Percentiles rank a stretch among this genome's conserved stretches.
Evolutionary conservation across 176 grass and related monocot genomes (phyloP).

Genomic region (Sorghum bicolor): Sorghum_bicolor_NCBIv3 NC_012872.2:63711501-63712000

Average conservation of each 20-base stretch:
- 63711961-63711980: constrained; percentile 83
- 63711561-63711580: constrained; percentile 87
- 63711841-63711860: constrained; percentile 53
- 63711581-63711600: constrained; percentile 80
- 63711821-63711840: constrained; percentile 80
- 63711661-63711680: constrained; percentile 86
- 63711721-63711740: constrained; percentile 53
- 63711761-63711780: constrained; percentile 81
- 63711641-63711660: constrained; percentile 60
- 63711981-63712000: constrained; percentile 74
- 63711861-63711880: constrained; percentile 56
- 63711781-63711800: constrained; percentile 77
- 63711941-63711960: constrained; percentile 77
- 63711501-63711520: background rate
- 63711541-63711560: constrained; percentile 35
- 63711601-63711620: constrained; percentile 77
- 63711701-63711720: constrained; percentile 48
- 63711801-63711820: constrained; percentile 67
- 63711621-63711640: constrained; percentile 46
- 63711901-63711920: constrained; percentile 25
- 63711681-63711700: constrained; percentile 81
- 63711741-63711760: constrained; percentile 90
- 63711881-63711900: constrained; percentile 62
- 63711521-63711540: constrained; percentile 6
- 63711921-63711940: constrained; percentile 82